phyloP scores from a whole-genome alignment of 2,329 filamentous ascomycete genomes.

The Paecilomyces fulvus region DNA sequence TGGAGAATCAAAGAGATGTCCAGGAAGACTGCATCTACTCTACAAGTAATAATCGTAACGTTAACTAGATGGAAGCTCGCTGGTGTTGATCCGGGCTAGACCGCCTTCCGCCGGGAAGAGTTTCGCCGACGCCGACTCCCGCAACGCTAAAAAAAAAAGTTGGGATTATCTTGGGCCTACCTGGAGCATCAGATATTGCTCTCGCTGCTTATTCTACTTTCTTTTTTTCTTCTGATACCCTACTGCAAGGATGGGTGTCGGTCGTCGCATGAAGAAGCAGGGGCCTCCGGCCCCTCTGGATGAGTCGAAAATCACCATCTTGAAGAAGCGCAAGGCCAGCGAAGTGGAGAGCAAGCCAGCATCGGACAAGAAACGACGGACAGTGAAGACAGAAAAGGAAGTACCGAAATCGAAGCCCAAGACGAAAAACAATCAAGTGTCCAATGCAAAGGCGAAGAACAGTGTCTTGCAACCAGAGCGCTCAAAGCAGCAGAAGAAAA shows the following conservation, averaged over 20 bases:
- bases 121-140: neutral
- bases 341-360: conserved; percentile 50
- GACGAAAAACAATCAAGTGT: conserved; percentile 31
- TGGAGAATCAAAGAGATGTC: neutral
- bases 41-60: neutral
- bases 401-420: conserved; percentile 29
- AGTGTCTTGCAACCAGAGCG: conserved; percentile 18
- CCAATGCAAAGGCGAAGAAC: conserved; percentile 26
- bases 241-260: conserved; percentile 63
- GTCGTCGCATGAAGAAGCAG: conserved; percentile 94
- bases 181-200: neutral
- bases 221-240: neutral
- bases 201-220: neutral
- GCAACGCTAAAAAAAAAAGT: neutral
- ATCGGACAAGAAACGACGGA: conserved; percentile 59
- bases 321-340: conserved; percentile 76
- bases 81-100: neutral
- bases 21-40: neutral
- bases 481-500: conserved; percentile 26
- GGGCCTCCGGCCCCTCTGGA: conserved; percentile 75
- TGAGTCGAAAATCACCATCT: conserved; percentile 51
- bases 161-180: neutral
- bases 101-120: neutral
- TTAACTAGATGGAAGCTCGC: neutral
- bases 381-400: conserved; percentile 36